Base-by-base conservation (phyloP, 345 rosid species). In the Hypericum perforatum region DNA sequence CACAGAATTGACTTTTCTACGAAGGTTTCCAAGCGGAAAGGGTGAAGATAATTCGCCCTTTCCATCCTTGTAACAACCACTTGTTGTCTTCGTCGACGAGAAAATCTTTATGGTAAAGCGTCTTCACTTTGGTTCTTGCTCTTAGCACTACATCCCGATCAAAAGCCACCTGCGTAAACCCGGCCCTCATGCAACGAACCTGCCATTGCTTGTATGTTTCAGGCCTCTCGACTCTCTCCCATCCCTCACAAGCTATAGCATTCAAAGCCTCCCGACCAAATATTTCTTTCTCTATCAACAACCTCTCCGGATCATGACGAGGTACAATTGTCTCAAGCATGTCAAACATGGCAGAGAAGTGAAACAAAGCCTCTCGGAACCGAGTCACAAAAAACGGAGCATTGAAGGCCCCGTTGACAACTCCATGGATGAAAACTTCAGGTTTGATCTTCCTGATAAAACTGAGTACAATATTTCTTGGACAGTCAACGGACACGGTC, bases 1-100 rank as follows among this genome's bases (percentile, higher is more conserved):
- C 14, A 9, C 11, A 53, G 15, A 6, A 32, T 63, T 58, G 54
- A 60, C 54, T 58, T 61, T 57, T 58, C 59, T 70, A 68, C 15
- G 40, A 9, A 10, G 55, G 55, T 13, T 52, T 52, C 55, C 55
- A 52, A 37, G 41, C 42, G 3, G 55, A 52, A 52, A 52, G 55
- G 7, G 55, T 16, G 12, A 10, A 52, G 38, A 52, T 36, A 8
- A 52, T 52, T 52, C 55, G 55, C 6, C 55, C 55, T 13, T 52
- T 52, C 55, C 55, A 52, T 13, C 55, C 55, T 52, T 52, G 55
- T 15, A 52, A 37, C 55, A 52, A 8, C 55, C 55, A 52, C 12
- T 37, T 36, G 55, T 15, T 52, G 14, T 52, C 55, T 38, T 52
- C 55, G 14, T 52, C 55, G 13, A 52, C 38, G 14, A 52, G 39